Evolutionary conservation across 2,329 filamentous ascomycete species (phyloP), one percentile per base, ranked within the genome.

Genomic region (Botrytis sinoallii): DNA sequence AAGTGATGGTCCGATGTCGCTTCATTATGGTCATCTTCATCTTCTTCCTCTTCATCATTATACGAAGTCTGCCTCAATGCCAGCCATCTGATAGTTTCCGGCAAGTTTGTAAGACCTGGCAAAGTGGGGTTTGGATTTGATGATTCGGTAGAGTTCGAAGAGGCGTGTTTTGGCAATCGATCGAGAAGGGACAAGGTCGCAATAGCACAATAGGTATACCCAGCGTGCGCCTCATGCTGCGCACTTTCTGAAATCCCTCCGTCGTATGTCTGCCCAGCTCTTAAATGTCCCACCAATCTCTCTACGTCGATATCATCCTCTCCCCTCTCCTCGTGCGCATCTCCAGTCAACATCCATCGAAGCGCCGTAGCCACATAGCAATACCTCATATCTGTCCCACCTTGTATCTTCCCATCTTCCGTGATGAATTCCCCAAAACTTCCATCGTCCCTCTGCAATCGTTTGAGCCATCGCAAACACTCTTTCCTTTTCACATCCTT

Each of bases 201-300:
- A 71, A 98, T 88, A 12, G 92, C 94, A 82, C 94, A 98, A 84
- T 95, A 98, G 16, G 93, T 94, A 82, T 97, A 95, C 32, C 96
- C 96, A 77, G 93, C 93, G 81, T 81, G 78, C 73, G 78, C 75
- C 75, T 81, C 79, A 75, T 82, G 79, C 69, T 77, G 74, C 66
- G 79, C 79, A 57, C 78, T 80, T 71, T 81, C 81, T 70, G 78
- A 80, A 71, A 80, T 79, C 59, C 77, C 80, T 55, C 79, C 79
- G 77, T 80, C 79, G 76, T 79, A 80, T 63, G 80, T 81, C 80
- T 91, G 88, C 70, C 91, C 91, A 60, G 84, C 84, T 71, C 89
- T 85, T 74, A 98, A 91, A 82, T 96, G 93, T 22, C 84, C 82
- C 40, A 93, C 87, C 76, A 97, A 85, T 12, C 83, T 85, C 55